Percentiles rank a stretch among this genome's conserved stretches.
phyloP scores from a whole-genome alignment of 78 protist species.

The Dictyostelium purpureum region DNA sequence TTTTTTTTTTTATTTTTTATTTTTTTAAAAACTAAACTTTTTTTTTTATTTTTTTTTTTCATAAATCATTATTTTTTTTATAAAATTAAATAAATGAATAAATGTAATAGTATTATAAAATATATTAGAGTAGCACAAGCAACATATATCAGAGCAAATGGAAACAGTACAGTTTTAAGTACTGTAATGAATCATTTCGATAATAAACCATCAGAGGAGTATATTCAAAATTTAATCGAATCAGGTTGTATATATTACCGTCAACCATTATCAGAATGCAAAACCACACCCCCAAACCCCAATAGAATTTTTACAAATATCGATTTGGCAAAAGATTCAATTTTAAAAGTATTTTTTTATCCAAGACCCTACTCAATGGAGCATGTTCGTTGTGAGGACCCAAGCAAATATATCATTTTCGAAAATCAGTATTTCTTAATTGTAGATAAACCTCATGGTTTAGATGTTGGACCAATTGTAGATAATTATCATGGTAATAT shows the following conservation, averaged over 20 bases:
- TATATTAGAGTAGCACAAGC: not conserved
- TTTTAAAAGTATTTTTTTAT: constrained; percentile 5
- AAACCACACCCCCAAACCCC: not conserved
- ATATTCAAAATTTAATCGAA: not conserved
- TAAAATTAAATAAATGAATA: not conserved
- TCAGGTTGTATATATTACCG: not conserved
- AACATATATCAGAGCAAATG: not conserved
- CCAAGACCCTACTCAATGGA: not conserved
- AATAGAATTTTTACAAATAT: not conserved
- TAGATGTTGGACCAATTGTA: not conserved
- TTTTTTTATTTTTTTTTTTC: not conserved
- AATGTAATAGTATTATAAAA: not conserved
- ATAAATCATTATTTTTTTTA: not conserved
- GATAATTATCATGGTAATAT: not conserved
- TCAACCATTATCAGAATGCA: not conserved
- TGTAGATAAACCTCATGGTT: constrained; percentile 63
- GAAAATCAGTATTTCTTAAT: constrained; percentile 47
- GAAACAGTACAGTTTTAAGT: not conserved
- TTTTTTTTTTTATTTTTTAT: not conserved
- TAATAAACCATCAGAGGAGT: not conserved
- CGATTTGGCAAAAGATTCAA: not conserved
- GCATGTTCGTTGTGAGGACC: not conserved
- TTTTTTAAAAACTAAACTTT: not conserved
- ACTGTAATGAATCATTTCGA: not conserved
- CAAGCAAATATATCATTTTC: not conserved